Percentiles rank a stretch among this genome's conserved stretches.
Evolutionary conservation across 2,329 filamentous ascomycete species (phyloP).

Genomic region (Nemania sp.): DNA sequence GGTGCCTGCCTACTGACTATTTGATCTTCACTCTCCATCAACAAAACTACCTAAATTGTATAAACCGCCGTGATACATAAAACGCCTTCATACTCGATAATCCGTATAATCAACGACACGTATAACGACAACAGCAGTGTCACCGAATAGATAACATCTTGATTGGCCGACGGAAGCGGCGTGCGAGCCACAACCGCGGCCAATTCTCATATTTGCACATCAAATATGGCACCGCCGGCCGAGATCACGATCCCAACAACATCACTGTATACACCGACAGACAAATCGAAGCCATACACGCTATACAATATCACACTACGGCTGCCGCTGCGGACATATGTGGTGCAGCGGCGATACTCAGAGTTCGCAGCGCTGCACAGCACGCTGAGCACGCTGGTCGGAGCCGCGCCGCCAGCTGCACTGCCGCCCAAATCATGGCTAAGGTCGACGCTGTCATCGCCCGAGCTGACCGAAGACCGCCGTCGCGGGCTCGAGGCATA

Average conservation of each 20-base stretch:
- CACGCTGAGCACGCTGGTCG: constrained; percentile 61
- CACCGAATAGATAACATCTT: too few relatives aligned
- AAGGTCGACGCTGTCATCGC: constrained; percentile 69
- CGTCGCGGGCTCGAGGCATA: constrained; percentile 70
- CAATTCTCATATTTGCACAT: too few relatives aligned
- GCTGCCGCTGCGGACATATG: constrained; percentile 74
- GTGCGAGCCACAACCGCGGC: too few relatives aligned
- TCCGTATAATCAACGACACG: too few relatives aligned
- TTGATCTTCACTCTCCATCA: too few relatives aligned
- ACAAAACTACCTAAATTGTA: too few relatives aligned
- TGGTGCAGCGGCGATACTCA: constrained; percentile 79
- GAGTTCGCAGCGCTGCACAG: constrained; percentile 73
- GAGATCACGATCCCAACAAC: constrained; percentile 72
- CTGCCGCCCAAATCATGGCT: constrained; percentile 79
- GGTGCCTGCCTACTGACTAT: too few relatives aligned
- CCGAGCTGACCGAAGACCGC: constrained; percentile 72
- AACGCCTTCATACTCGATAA: too few relatives aligned
- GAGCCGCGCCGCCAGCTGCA: constrained; percentile 65
- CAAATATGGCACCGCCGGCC: constrained; percentile 68
- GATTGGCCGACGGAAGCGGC: too few relatives aligned
- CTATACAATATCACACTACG: constrained; percentile 79
- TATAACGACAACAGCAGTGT: too few relatives aligned
- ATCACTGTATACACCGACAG: constrained; percentile 52
- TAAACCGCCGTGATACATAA: too few relatives aligned
- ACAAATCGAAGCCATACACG: constrained; percentile 69